Conservation (phyloP, 225 moss, liverwort and hornwort genomes). For the Pleurozium schreberi region DNA sequence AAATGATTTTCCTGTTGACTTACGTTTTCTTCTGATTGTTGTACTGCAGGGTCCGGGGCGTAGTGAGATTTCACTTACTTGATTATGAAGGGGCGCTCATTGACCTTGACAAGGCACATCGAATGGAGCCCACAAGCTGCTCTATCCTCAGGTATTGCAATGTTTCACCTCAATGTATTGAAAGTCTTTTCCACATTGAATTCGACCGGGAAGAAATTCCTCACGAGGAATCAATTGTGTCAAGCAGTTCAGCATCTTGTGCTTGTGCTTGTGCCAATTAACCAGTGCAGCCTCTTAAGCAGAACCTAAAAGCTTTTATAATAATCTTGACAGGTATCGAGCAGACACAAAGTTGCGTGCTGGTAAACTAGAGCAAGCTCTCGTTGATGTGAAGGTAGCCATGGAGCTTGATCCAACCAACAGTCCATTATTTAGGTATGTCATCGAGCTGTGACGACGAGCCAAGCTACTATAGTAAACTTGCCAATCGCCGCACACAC, state of each 20-base stretch:
- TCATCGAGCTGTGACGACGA: neutral
- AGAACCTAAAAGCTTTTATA: neutral
- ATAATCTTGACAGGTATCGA: conserved; percentile 13
- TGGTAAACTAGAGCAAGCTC: conserved; percentile 17
- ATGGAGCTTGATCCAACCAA: conserved; percentile 25
- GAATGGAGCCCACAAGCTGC: conserved; percentile 20
- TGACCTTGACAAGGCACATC: conserved; percentile 42
- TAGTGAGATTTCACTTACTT: conserved; percentile 30
- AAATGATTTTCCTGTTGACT: neutral
- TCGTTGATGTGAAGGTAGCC: conserved; percentile 31
- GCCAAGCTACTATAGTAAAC: no score
- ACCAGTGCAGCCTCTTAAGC: neutral
- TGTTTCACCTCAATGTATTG: no score
- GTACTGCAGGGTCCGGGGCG: conserved; percentile 33
- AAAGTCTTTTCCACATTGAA: neutral
- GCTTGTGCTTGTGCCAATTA: neutral
- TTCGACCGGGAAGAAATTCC: neutral
- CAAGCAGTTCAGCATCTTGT: neutral
- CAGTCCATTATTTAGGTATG: conserved; percentile 25
- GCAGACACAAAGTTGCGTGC: conserved; percentile 27
- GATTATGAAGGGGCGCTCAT: conserved; percentile 44
- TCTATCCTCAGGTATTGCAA: conserved; percentile 31
- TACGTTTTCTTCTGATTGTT: neutral
- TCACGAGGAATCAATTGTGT: neutral
- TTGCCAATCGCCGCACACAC: no score